Conservation (phyloP, 441 rosid genomes). For the Theobroma grandiflorum region DNA sequence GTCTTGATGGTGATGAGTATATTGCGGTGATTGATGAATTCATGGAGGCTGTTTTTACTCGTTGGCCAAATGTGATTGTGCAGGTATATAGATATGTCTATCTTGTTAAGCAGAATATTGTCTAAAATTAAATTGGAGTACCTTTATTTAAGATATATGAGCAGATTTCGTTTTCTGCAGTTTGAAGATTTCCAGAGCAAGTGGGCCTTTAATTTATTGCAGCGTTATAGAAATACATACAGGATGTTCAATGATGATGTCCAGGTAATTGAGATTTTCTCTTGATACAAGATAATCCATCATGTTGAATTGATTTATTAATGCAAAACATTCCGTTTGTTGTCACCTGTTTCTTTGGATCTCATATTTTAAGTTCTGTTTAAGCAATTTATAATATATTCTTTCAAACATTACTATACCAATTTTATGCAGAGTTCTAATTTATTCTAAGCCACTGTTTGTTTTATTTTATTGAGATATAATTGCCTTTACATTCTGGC, state of each 20-base stretch:
- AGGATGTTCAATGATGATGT: conserved; percentile 99
- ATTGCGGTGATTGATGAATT: conserved; percentile 87
- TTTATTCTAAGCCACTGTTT: background rate
- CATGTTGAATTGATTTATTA: background rate
- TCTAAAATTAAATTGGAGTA: background rate
- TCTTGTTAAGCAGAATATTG: conserved; percentile 21
- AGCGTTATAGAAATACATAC: conserved; percentile 79
- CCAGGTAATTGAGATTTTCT: conserved; percentile 71
- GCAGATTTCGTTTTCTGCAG: conserved; percentile 49
- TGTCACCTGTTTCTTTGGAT: conserved; percentile 17
- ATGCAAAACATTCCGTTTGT: conserved; percentile 6
- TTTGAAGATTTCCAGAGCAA: conserved; percentile 99
- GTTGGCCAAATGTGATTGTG: conserved; percentile 99
- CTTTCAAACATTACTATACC: background rate
- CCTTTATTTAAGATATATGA: conserved; percentile 27
- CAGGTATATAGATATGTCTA: conserved; percentile 61
- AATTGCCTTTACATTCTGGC: conserved; percentile 10
- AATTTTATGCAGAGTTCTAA: background rate
- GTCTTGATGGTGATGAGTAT: conserved; percentile 88
- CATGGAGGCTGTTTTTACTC: conserved; percentile 99
- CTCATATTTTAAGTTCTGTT: conserved; percentile 8
- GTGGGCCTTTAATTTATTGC: conserved; percentile 99
- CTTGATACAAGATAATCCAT: background rate
- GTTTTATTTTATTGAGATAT: background rate
- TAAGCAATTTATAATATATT: background rate